Evolutionary conservation across 164 flowering plant species (phyloP), one percentile per base, ranked within the genome.

Genomic region (Vitis amurensis): DNA sequence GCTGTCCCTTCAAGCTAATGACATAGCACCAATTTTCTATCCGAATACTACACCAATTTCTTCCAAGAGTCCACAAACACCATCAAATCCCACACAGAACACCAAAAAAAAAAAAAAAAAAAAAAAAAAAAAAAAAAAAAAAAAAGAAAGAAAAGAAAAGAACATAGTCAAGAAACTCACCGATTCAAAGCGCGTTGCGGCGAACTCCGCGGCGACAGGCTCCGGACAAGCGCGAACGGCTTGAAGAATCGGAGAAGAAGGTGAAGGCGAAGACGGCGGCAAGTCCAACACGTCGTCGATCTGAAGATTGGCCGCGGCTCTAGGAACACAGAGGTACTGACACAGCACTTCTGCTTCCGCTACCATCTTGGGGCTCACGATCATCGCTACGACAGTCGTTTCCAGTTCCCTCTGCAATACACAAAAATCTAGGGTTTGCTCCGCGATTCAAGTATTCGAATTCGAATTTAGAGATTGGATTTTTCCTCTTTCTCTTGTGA

Each of bases 281-380:
- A 23, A 23, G 23, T 23, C 23, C 23, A 71, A 15, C 12, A 71
- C 10, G 6, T 50, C 79, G n/a, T 69, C 76, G 55, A 63, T 63
- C 68, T 55, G 66, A 13, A 68, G 55, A 71, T 65, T 57, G 53
- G 48, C 72, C n/a, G 62, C 53, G 30, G 50, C 63, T 44, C 64
- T 66, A 53, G 73, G 16, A 10, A 67, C 76, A 44, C 81, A 50
- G 12, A 77, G 69, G 15, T 74, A 81, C 49, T 71, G 75, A 68
- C 80, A 74, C 13, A 83, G 50, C 29, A 78, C 12, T 50, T 82
- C 79, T 15, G 81, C 64, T 47, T 77, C 80, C 10, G 84, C 83
- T 55, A 77, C 80, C 84, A 79, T 78, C 9, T 71, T 66, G 69
- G 47, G 57, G 30, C 72, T 60, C 30, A 63, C 73, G 48, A 78